phyloP scores from a whole-genome alignment of 2,329 filamentous ascomycete genomes.

The Setomelanomma holmii region DNA sequence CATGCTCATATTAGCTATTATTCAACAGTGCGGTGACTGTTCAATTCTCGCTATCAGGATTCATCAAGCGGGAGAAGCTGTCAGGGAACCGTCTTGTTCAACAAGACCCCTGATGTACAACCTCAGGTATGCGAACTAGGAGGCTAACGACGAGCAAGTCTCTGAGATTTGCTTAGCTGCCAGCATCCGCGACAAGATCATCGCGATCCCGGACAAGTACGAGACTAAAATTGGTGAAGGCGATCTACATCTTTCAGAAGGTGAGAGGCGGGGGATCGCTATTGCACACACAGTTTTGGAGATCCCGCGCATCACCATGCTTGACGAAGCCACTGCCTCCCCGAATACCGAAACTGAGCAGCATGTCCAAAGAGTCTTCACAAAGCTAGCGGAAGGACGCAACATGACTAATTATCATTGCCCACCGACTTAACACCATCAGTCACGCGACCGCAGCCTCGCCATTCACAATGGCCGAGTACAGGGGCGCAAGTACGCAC shows the following conservation, averaged over 20 bases:
- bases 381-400: constrained; percentile 80
- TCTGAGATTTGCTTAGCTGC: constrained; percentile 83
- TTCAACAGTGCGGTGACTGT: no score
- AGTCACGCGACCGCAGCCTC: constrained; percentile 64
- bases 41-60: no score
- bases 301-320: constrained; percentile 86
- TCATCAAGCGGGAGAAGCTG: no score
- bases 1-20: no score
- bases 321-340: constrained; percentile 92
- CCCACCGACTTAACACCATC: constrained; percentile 69
- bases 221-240: constrained; percentile 90
- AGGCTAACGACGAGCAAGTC: constrained; percentile 81
- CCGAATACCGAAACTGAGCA: constrained; percentile 92
- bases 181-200: constrained; percentile 90
- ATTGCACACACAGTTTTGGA: constrained; percentile 94
- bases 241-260: constrained; percentile 83
- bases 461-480: constrained; percentile 62
- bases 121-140: constrained; percentile 83
- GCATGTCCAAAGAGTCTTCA: constrained; percentile 87
- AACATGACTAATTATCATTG: constrained; percentile 97
- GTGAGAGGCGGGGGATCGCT: constrained; percentile 91
- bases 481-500: constrained; percentile 60
- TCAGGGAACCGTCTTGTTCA: constrained; percentile 96
- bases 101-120: constrained; percentile 96
- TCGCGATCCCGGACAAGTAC: constrained; percentile 87